A percentile compares a stretch with the other conserved stretches of the same genome.
These are phyloP conservation scores for Ophiognomonia clavigignenti-juglandacearum DNA, from an alignment of 2,329 filamentous ascomycete genomes.

Conservation along the genomic window DNA sequence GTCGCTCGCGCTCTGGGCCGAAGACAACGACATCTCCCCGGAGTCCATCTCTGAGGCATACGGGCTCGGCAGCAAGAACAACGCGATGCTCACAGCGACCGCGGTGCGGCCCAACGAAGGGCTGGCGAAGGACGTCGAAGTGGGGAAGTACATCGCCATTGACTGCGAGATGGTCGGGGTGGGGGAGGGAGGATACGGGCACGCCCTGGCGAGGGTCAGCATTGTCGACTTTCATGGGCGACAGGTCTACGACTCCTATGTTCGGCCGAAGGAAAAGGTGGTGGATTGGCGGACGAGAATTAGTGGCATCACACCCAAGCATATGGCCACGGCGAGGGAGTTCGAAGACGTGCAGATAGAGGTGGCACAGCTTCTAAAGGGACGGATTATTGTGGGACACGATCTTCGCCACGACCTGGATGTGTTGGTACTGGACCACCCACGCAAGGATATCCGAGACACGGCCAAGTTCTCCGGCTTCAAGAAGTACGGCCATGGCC, in stretches of 20 bases:
- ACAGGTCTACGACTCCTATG: constrained; percentile 92
- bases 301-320: constrained; percentile 71
- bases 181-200: constrained; percentile 63
- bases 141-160: constrained; percentile 87
- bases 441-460: constrained; percentile 73
- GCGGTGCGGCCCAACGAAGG: constrained; percentile 60
- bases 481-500: constrained; percentile 61
- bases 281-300: constrained; percentile 88
- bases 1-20: constrained; percentile 55
- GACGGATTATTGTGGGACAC: constrained; percentile 75
- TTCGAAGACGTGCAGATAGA: constrained; percentile 75
- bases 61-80: constrained; percentile 45
- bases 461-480: constrained; percentile 76
- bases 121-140: constrained; percentile 54
- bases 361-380: constrained; percentile 64
- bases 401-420: constrained; percentile 75
- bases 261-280: constrained; percentile 70
- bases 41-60: constrained; percentile 60
- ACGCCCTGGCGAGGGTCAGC: constrained; percentile 79
- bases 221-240: constrained; percentile 90
- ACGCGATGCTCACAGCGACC: constrained; percentile 41
- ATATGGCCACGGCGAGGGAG: constrained; percentile 63
- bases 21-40: constrained; percentile 56
- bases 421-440: constrained; percentile 73
- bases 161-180: constrained; percentile 99